Percentiles rank a stretch among this genome's conserved stretches.
phyloP scores from a whole-genome alignment of 176 grass and related monocot genomes.

The Hsuehochloa calcarea region DNA sequence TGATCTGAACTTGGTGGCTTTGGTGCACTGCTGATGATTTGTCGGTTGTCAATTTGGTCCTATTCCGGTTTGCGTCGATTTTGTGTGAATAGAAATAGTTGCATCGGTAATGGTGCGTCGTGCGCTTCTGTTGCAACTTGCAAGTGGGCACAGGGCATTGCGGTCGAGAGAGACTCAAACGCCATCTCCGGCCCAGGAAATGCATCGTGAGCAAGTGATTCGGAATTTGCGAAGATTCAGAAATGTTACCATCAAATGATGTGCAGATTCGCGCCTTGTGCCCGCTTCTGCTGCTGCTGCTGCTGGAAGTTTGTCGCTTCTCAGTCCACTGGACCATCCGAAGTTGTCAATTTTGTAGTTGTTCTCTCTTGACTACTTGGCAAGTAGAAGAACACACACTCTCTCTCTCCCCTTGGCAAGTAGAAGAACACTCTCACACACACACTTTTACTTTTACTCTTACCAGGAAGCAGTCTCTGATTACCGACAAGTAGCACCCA shows the following conservation, averaged over 20 bases:
- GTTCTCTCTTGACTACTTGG: not conserved
- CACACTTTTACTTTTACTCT: not conserved
- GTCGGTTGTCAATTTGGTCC: not conserved
- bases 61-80: not conserved
- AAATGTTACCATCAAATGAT: not conserved
- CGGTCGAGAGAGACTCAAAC: not conserved
- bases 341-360: not conserved
- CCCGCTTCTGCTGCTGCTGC: not conserved
- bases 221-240: not conserved
- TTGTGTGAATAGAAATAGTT: no score
- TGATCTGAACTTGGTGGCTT: no score
- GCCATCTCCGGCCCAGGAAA: no score
- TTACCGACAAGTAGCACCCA: not conserved
- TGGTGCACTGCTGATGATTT: not conserved
- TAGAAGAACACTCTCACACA: not conserved
- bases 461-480: not conserved
- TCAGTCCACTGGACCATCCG: not conserved
- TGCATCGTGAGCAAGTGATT: not conserved
- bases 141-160: no score
- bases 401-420: not conserved
- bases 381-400: not conserved
- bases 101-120: not conserved
- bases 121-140: not conserved
- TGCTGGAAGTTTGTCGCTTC: not conserved
- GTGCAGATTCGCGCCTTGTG: not conserved